Conservation (phyloP, 768 basidiomycete genomes). For the Mycena haematopus region DNA sequence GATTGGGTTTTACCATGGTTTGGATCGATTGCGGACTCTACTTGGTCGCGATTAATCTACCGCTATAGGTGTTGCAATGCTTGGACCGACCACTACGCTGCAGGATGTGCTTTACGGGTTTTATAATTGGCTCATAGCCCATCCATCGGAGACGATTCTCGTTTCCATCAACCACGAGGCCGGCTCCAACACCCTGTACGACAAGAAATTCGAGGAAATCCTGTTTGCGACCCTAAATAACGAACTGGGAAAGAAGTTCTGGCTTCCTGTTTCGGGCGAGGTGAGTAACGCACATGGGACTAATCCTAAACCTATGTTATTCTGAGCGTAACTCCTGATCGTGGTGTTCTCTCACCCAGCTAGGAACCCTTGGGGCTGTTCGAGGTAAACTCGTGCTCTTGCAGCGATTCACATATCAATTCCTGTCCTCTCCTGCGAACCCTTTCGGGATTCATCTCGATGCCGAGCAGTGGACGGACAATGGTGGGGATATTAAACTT, state of each 20-base stretch:
- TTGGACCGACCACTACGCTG: conserved; percentile 26
- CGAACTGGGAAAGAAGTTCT: conserved; percentile 18
- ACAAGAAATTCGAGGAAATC: conserved; percentile 26
- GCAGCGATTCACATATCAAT: conserved; percentile 29
- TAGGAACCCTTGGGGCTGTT: conserved; percentile 24
- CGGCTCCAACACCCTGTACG: conserved; percentile 22
- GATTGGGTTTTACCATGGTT: conserved; percentile 56
- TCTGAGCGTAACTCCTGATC: neutral
- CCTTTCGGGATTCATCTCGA: conserved; percentile 26
- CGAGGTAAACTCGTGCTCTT: conserved; percentile 28
- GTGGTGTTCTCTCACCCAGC: neutral
- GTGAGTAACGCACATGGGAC: neutral
- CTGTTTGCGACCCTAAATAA: conserved; percentile 15
- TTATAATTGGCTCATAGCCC: conserved; percentile 24
- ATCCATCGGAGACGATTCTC: conserved; percentile 27
- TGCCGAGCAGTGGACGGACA: conserved; percentile 21
- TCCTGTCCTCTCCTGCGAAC: conserved; percentile 6
- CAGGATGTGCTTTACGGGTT: conserved; percentile 29
- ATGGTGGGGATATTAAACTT: conserved; percentile 24
- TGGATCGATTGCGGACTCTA: neutral
- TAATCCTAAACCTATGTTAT: neutral
- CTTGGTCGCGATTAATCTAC: neutral
- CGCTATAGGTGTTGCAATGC: conserved; percentile 15
- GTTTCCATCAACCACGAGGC: conserved; percentile 27
- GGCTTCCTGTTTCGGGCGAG: conserved; percentile 9